Percentiles rank a stretch among this genome's conserved stretches.
Evolutionary conservation across 2,329 filamentous ascomycete genomes (phyloP).

Genomic region (Ophiocordyceps camponoti-rufipedis): DNA sequence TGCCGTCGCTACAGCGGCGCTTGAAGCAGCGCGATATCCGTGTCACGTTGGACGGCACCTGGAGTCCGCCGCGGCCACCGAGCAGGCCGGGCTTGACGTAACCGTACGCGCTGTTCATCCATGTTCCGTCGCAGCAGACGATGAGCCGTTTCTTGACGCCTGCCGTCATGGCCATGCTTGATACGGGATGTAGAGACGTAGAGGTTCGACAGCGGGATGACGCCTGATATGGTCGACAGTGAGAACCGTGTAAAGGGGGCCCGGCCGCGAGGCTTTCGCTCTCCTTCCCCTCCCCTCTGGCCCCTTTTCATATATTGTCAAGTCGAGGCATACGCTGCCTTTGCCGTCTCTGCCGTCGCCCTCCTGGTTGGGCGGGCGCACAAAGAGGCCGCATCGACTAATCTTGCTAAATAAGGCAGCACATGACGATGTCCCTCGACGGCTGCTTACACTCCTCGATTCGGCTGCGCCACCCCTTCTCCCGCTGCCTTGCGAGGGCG

Average conservation of each 20-base stretch:
- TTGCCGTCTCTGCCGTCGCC: neutral
- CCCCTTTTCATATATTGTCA: neutral
- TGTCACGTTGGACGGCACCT: constrained; percentile 41
- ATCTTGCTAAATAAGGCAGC: neutral
- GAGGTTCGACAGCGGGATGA: neutral
- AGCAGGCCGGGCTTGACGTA: constrained; percentile 20
- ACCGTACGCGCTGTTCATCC: constrained; percentile 33
- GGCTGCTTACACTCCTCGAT: neutral
- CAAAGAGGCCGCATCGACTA: neutral
- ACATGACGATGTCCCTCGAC: neutral
- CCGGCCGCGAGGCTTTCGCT: no score
- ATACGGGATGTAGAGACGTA: neutral
- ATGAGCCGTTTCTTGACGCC: constrained; percentile 24
- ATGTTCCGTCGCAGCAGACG: constrained; percentile 34
- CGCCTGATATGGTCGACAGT: neutral
- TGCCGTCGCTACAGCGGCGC: constrained; percentile 28
- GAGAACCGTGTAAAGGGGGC: no score
- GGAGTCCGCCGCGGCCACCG: constrained; percentile 20
- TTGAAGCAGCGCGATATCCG: constrained; percentile 39
- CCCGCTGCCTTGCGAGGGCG: neutral
- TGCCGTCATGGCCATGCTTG: neutral
- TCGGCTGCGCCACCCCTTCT: neutral
- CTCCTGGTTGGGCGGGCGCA: neutral
- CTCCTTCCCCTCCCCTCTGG: no score
- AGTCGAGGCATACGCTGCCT: neutral